Percentiles rank a stretch among this genome's conserved stretches.
phyloP scores from a whole-genome alignment of 345 rosid genomes.

The Eucalyptus dawsonii region DNA sequence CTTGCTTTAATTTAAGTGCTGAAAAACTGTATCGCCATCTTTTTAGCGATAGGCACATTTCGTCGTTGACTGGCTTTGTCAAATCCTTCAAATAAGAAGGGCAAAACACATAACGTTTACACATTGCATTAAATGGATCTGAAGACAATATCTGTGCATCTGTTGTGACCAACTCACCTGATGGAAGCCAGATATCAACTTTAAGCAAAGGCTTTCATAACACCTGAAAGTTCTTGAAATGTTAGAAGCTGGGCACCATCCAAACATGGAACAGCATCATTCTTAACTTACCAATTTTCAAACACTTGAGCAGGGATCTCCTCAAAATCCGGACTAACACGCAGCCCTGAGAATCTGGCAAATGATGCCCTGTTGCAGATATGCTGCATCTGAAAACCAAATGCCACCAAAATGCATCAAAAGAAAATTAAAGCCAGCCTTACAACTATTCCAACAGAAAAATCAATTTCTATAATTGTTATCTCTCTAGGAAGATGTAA shows the following conservation, averaged over 20 bases:
- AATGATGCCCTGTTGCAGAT: constrained; percentile 85
- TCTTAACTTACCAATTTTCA: constrained; percentile 57
- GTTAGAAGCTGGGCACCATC: not conserved
- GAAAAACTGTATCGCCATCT: constrained; percentile 78
- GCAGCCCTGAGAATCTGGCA: constrained; percentile 79
- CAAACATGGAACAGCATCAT: not conserved
- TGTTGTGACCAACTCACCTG: constrained; percentile 33
- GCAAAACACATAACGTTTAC: not conserved
- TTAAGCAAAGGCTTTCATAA: constrained; percentile 74
- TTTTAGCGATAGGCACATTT: constrained; percentile 65
- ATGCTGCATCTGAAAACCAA: constrained; percentile 60
- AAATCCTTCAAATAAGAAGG: constrained; percentile 48
- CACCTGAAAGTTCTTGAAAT: constrained; percentile 48
- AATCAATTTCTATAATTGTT: not conserved
- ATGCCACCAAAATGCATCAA: not conserved
- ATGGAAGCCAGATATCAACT: constrained; percentile 89
- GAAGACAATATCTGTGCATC: not conserved
- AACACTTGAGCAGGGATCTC: constrained; percentile 81
- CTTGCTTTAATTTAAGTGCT: constrained; percentile 85
- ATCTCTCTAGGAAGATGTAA: not conserved
- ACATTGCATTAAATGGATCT: not conserved
- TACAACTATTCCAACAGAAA: not conserved
- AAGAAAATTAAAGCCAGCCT: not conserved
- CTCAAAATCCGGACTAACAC: constrained; percentile 81
- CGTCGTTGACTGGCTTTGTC: constrained; percentile 71